A percentile compares a stretch with the other conserved stretches of the same genome.
These are phyloP conservation scores for Beauveria sp. DNA, from an alignment of 2,329 filamentous ascomycete genomes.

Conservation along the genomic window DNA sequence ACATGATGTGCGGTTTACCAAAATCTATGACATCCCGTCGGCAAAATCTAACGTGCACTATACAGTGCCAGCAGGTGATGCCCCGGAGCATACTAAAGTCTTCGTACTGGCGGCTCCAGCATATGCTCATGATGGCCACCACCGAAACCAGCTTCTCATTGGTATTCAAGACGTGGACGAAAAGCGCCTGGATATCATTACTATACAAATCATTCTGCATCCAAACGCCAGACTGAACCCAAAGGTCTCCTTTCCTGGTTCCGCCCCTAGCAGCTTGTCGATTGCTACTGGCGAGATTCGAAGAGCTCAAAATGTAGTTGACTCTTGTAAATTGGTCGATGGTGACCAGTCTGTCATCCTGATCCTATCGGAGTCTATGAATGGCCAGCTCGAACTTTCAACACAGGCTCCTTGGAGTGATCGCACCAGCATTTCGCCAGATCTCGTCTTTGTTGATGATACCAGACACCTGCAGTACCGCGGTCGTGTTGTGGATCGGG, in stretches of 20 bases:
- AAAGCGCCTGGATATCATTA: conserved; percentile 59
- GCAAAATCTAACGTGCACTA: conserved; percentile 55
- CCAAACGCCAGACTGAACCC: background rate
- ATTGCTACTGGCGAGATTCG: conserved; percentile 37
- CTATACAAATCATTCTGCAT: conserved; percentile 46
- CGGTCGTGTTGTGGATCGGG: conserved; percentile 43
- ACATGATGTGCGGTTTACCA: conserved; percentile 64
- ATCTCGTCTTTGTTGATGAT: conserved; percentile 52
- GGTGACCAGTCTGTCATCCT: conserved; percentile 60
- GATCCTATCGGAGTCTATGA: conserved; percentile 57
- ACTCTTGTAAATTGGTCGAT: conserved; percentile 65
- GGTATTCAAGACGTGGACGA: conserved; percentile 64
- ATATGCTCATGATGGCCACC: conserved; percentile 44
- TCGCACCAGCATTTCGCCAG: conserved; percentile 58
- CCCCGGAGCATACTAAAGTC: conserved; percentile 50
- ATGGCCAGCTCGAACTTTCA: conserved; percentile 59
- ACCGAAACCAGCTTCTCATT: conserved; percentile 50
- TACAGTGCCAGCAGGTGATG: conserved; percentile 45
- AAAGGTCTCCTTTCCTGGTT: background rate
- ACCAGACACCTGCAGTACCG: conserved; percentile 50
- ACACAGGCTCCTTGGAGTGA: conserved; percentile 70
- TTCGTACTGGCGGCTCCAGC: conserved; percentile 59
- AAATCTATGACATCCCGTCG: conserved; percentile 59
- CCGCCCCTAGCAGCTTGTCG: conserved; percentile 5
- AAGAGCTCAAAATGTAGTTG: conserved; percentile 59